phyloP scores from a whole-genome alignment of 177 flowering plant genomes.

The Tripterygium wilfordii region DNA sequence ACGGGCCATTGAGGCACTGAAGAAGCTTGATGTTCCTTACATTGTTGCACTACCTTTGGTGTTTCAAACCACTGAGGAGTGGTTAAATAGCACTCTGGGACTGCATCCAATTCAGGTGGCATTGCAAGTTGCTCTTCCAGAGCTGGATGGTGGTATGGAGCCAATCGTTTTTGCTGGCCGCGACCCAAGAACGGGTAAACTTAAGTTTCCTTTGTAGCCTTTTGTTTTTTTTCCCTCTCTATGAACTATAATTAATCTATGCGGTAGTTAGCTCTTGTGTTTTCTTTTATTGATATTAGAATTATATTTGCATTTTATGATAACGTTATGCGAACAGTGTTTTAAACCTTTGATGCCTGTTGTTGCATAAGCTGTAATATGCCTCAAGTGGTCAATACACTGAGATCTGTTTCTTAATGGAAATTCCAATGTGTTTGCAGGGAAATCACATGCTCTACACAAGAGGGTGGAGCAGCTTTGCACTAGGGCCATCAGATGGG shows the following conservation, averaged over 20 bases:
- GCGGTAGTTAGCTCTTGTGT: too few relatives aligned
- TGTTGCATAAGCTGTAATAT: too few relatives aligned
- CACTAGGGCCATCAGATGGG: constrained; percentile 96
- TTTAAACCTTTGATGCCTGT: too few relatives aligned
- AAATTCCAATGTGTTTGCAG: constrained; percentile 48
- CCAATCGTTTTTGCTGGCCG: constrained; percentile 98
- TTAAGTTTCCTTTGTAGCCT: not conserved
- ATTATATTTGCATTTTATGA: too few relatives aligned
- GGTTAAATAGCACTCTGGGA: constrained; percentile 93
- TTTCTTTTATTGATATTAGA: too few relatives aligned
- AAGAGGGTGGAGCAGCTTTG: constrained; percentile 98
- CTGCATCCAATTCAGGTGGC: constrained; percentile 99
- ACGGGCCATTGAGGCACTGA: constrained; percentile 85
- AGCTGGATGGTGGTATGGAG: constrained; percentile 99
- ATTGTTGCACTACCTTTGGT: constrained; percentile 96
- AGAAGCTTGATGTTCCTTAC: constrained; percentile 93
- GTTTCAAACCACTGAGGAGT: constrained; percentile 98
- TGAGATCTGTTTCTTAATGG: too few relatives aligned
- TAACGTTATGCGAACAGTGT: too few relatives aligned
- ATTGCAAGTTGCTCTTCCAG: constrained; percentile 98
- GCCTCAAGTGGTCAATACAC: too few relatives aligned
- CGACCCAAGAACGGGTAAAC: constrained; percentile 85
- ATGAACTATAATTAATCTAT: not conserved
- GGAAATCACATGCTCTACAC: constrained; percentile 98
- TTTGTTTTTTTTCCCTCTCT: not conserved